Percentiles rank a stretch among this genome's conserved stretches.
Conservation (phyloP, 1,284 basidiomycete species). For the Puccinia triticina region DNA sequence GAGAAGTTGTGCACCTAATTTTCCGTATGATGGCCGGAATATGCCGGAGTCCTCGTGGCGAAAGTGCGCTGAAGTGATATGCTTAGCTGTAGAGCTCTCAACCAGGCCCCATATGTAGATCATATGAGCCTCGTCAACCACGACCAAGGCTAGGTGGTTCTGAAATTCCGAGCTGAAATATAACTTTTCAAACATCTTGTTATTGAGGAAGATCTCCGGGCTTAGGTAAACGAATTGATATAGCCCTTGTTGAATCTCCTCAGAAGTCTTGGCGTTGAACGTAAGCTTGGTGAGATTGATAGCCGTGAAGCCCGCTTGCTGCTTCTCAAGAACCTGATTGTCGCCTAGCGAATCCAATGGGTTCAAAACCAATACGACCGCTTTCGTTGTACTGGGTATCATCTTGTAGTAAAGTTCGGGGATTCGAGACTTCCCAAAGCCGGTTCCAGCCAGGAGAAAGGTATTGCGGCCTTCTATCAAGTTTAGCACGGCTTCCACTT, state of each 20-base stretch:
- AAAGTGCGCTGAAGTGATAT: background rate
- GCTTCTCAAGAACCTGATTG: conserved; percentile 15
- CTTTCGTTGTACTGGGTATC: background rate
- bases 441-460: conserved; percentile 9
- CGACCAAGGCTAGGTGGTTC: background rate
- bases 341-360: conserved; percentile 21
- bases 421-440: conserved; percentile 20
- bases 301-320: background rate
- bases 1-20: background rate
- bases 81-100: background rate
- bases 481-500: conserved; percentile 16
- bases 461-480: conserved; percentile 3
- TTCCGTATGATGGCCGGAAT: conserved; percentile 17
- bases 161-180: background rate
- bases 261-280: background rate
- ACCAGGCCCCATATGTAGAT: conserved; percentile 11
- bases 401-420: background rate
- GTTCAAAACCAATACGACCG: background rate
- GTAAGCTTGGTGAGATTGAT: conserved; percentile 18
- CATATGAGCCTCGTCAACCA: background rate
- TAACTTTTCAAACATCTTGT: background rate
- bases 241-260: background rate
- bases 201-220: conserved; percentile 21
- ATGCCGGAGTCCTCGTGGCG: background rate
- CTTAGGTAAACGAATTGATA: conserved; percentile 28